Evolutionary conservation across 768 basidiomycete species (phyloP).

Genomic region (Lactarius vividus): DNA sequence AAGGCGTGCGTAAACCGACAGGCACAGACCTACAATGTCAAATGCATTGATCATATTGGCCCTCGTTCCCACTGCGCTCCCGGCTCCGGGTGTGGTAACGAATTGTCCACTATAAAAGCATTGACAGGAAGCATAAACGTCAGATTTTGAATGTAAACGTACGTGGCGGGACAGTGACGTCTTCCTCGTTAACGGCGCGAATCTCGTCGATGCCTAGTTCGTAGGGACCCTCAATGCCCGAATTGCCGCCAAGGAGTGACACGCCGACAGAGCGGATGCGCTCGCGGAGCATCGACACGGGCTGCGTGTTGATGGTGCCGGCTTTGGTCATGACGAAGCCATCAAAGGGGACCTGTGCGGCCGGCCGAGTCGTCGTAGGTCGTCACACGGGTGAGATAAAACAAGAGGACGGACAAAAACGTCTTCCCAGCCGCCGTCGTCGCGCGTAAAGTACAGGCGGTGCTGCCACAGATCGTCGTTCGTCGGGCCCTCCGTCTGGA

Average conservation of each 20-base stretch:
- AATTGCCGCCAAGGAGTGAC: conserved; percentile 82
- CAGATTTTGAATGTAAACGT: conserved; percentile 20
- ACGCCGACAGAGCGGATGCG: conserved; percentile 81
- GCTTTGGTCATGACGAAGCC: conserved; percentile 73
- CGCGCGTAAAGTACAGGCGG: conserved; percentile 71
- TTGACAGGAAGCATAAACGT: conserved; percentile 1
- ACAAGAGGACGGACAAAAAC: conserved; percentile 57
- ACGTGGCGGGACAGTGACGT: conserved; percentile 40
- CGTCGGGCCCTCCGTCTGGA: conserved; percentile 83
- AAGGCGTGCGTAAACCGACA: background rate
- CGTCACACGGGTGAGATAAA: conserved; percentile 12
- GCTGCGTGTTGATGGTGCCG: conserved; percentile 65
- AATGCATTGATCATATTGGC: conserved; percentile 12
- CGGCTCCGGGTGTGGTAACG: background rate
- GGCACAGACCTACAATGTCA: background rate
- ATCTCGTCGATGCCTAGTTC: conserved; percentile 84
- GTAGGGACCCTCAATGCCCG: conserved; percentile 68
- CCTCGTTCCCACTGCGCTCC: conserved; percentile 13
- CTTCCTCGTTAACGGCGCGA: conserved; percentile 75
- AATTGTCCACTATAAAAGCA: conserved; percentile 10
- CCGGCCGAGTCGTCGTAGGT: conserved; percentile 13
- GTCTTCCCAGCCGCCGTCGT: conserved; percentile 75
- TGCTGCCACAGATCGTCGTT: conserved; percentile 94
- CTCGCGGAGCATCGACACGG: conserved; percentile 74
- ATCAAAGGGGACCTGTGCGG: conserved; percentile 70